A percentile compares a stretch with the other conserved stretches of the same genome.
Conservation (phyloP, 1,284 basidiomycete genomes). For the Cryptococcus sp. region DNA sequence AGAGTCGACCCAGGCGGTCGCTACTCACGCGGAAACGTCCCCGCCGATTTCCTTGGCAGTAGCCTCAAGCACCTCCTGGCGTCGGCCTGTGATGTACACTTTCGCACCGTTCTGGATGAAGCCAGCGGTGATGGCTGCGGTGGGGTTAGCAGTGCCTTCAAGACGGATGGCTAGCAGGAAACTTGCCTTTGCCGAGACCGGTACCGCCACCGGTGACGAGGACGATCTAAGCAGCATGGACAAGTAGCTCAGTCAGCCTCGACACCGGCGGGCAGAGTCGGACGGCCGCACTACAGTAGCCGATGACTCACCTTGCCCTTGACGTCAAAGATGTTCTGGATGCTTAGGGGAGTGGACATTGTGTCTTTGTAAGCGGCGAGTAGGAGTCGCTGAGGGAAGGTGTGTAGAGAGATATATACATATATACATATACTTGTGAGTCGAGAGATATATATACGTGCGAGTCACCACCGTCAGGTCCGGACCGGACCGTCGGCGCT, state of each 20-base stretch:
- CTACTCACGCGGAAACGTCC: slow-evolving; percentile 19
- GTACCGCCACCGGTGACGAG: slow-evolving; percentile 31
- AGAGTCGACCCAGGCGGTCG: neutral
- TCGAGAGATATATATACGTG: too few species aligned
- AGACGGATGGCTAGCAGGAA: neutral
- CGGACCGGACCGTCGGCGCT: too few species aligned
- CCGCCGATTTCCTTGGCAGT: slow-evolving; percentile 43
- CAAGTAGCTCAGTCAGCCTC: neutral
- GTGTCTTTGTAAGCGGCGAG: too few species aligned
- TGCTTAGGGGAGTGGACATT: slow-evolving; percentile 8
- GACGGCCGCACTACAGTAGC: too few species aligned
- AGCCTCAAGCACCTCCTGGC: slow-evolving; percentile 41
- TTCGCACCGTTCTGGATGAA: slow-evolving; percentile 48
- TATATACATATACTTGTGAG: too few species aligned
- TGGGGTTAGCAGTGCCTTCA: neutral
- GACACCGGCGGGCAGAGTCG: neutral
- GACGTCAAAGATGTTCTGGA: slow-evolving; percentile 29
- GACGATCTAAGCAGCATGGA: slow-evolving; percentile 12
- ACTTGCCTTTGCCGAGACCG: slow-evolving; percentile 24
- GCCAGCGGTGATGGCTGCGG: slow-evolving; percentile 38
- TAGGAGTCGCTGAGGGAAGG: too few species aligned
- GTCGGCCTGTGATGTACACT: slow-evolving; percentile 49
- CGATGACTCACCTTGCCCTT: slow-evolving; percentile 21
- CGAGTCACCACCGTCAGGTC: too few species aligned
- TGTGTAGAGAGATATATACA: too few species aligned